Base-by-base conservation (phyloP, 1,139 yeast genomes). In the Debaryomyces coudertii region DNA sequence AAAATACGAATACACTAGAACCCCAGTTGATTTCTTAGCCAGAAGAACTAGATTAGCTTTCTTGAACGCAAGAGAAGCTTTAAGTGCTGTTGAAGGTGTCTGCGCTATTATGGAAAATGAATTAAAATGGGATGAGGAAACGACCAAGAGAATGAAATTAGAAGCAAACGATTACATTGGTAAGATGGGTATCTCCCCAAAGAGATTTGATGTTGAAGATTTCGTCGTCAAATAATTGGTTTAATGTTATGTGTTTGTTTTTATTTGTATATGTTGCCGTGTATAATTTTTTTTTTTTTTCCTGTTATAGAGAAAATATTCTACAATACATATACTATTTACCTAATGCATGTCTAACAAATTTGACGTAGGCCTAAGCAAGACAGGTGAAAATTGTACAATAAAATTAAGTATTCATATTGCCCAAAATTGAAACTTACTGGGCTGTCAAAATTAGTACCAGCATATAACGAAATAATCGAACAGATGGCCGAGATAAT, bases 1-100 rank as follows among this genome's bases (percentile, higher is more conserved):
- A 59, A 73, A 82, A 54, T 80, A 89, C 69, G 98, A 92, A 73
- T 90, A 90, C 64, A 83, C 90, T 41, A 80, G 95, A 69, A 87
- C 93, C 9, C 95, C 97, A 43, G 71, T 86, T 48, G 98, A 92
- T 68, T 90, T 92, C 77, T 77, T 92, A 54, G 90, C 96, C 47
- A 86, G 98, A 75, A 86, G 98, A 76, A 86, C 95, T 46, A 84
- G 98, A 69, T 82, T 90, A 64, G 97, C 97, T 2, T 92, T 90
- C 74, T 76, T 92, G 63, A 92, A 92, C 69, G 90, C 95, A 40
- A 83, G 83, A 65, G 93, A 88, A 56, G 96, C 98, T 24, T 71
- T 84, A 53, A 77, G 72, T 49, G 89, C 95, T 9, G 84, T 92
- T 46, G 96, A 90, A 51, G 87, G 87, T 50, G 96, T 92, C 39